Conservation (phyloP, 768 basidiomycete genomes). For the Tricholomella constricta region DNA sequence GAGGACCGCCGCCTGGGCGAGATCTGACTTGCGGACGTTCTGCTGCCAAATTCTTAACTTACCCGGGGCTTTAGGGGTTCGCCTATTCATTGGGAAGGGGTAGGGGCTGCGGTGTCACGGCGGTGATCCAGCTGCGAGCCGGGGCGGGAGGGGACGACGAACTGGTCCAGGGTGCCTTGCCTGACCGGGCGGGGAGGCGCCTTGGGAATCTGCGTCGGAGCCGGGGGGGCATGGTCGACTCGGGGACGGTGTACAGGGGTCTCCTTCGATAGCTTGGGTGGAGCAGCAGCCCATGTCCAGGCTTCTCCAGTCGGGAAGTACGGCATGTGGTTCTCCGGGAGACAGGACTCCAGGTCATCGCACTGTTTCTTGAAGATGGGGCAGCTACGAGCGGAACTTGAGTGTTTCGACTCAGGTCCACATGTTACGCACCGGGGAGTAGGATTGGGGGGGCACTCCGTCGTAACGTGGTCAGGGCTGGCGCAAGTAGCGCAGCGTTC, state of each 20-base stretch:
- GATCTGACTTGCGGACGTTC: conserved; percentile 27
- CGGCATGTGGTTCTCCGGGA: conserved; percentile 10
- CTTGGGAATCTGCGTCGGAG: background rate
- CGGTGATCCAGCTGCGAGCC: background rate
- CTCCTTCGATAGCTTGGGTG: background rate
- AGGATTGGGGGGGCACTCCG: background rate
- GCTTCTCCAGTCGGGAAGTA: conserved; percentile 8
- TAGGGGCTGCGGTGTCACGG: background rate
- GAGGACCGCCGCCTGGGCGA: conserved; percentile 17
- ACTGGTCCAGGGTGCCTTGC: background rate
- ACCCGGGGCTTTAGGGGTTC: background rate
- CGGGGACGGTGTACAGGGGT: background rate
- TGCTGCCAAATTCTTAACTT: conserved; percentile 28
- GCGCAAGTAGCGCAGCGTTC: background rate
- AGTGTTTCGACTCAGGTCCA: conserved; percentile 5
- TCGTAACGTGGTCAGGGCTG: background rate
- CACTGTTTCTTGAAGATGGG: background rate
- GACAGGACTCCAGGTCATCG: background rate
- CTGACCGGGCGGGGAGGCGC: background rate
- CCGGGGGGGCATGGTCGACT: background rate
- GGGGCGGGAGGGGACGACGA: background rate
- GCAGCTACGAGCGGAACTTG: background rate
- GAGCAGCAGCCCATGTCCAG: conserved; percentile 3
- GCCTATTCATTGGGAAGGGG: background rate
- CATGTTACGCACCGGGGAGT: background rate